These are phyloP conservation scores for Corynespora cassiicola DNA, from an alignment of 2,329 filamentous ascomycete species.

Conservation along the genomic window DNA sequence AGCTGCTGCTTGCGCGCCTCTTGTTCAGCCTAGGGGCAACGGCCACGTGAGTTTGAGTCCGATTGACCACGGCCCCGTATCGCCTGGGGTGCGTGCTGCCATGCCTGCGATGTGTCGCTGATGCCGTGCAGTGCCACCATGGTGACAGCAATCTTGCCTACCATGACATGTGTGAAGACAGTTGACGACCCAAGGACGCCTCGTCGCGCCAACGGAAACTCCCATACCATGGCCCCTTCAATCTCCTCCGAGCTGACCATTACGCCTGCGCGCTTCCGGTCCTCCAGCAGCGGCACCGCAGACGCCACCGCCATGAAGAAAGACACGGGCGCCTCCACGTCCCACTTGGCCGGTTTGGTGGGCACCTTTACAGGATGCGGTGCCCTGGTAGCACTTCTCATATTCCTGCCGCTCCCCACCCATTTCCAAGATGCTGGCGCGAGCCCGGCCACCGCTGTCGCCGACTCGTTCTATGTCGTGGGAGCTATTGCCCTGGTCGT, in stretches of 20 bases:
- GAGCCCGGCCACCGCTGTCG: constrained; percentile 75
- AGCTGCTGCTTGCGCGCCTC: constrained; percentile 82
- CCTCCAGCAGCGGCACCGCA: constrained; percentile 25
- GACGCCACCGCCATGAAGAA: constrained; percentile 19
- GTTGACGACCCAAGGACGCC: constrained; percentile 33
- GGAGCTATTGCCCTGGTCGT: constrained; percentile 74
- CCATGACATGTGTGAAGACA: constrained; percentile 57
- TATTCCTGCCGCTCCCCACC: constrained; percentile 89
- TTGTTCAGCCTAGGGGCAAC: constrained; percentile 91
- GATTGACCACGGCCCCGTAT: neutral
- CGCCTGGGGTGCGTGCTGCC: neutral
- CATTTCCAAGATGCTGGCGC: constrained; percentile 77
- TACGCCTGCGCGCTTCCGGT: constrained; percentile 64
- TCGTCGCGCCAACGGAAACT: constrained; percentile 44
- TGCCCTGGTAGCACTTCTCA: constrained; percentile 78
- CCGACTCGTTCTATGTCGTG: constrained; percentile 88
- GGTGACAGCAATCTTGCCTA: constrained; percentile 93
- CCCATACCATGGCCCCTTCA: constrained; percentile 69
- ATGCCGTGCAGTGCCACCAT: constrained; percentile 71
- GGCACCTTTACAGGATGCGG: constrained; percentile 93
- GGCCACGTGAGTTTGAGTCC: constrained; percentile 66
- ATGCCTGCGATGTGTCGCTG: constrained; percentile 10
- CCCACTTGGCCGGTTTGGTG: constrained; percentile 82
- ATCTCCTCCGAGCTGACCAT: constrained; percentile 78
- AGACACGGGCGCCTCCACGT: constrained; percentile 53